Evolutionary conservation across 768 basidiomycete genomes (phyloP).

Genomic region (Lentinula edodes): DNA sequence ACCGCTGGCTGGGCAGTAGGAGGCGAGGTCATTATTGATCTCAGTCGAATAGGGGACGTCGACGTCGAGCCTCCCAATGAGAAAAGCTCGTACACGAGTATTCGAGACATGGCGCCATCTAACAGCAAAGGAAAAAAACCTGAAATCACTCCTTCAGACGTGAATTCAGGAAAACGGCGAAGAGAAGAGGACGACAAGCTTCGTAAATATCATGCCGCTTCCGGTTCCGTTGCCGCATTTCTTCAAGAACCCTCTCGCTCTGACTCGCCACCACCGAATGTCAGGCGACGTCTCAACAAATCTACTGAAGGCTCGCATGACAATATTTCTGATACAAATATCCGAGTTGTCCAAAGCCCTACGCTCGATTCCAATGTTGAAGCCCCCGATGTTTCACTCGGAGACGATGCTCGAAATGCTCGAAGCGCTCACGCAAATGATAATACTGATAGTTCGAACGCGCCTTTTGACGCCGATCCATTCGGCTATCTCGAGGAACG

Average conservation of each 20-base stretch:
- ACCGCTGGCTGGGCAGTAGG: conserved; percentile 87
- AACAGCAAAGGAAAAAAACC: conserved; percentile 53
- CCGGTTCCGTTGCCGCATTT: conserved; percentile 46
- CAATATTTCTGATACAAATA: not conserved
- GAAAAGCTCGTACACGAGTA: conserved; percentile 54
- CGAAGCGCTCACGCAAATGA: not conserved
- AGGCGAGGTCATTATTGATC: conserved; percentile 82
- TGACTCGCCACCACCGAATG: conserved; percentile 24
- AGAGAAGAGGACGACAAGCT: conserved; percentile 50
- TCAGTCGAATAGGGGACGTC: conserved; percentile 61
- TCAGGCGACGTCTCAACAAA: conserved; percentile 29
- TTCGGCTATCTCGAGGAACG: conserved; percentile 53
- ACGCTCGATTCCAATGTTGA: not conserved
- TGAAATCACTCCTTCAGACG: conserved; percentile 5
- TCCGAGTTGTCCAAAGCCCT: not conserved
- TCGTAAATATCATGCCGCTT: conserved; percentile 51
- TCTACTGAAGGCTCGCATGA: not conserved
- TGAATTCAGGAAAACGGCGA: conserved; percentile 42
- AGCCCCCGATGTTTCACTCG: not conserved
- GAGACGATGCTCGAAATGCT: not conserved
- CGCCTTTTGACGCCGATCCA: conserved; percentile 36
- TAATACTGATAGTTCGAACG: not conserved
- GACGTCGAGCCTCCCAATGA: conserved; percentile 57
- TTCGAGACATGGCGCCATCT: conserved; percentile 46
- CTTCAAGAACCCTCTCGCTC: conserved; percentile 29